Evolutionary conservation across 768 basidiomycete species (phyloP), one percentile per base, ranked within the genome.

Genomic region (Xerocomellus chrysenteron): DNA sequence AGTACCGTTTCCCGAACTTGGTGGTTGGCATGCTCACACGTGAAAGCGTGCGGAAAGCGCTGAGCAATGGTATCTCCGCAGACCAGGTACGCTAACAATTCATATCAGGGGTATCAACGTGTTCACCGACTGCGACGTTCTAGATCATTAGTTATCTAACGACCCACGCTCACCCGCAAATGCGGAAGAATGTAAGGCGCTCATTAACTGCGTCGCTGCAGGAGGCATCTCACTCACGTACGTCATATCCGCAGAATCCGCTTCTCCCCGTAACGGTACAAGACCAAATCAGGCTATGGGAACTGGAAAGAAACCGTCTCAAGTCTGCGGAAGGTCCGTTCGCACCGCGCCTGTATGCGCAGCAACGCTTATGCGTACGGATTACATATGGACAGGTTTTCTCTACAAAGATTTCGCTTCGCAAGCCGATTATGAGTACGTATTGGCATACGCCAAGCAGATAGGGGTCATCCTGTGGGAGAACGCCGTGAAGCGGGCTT

Each of bases 281-380:
- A 68, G 96, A 99, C 74, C 96, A 98, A 74, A 91, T 99, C 58
- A 86, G 96, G 55, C 79, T 98, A 17, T 99, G 97, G 94, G 95
- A 99, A 73, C 79, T 95, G 43, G 97, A 98, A 76, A 84, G 89
- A 73, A 94, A 97, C 70, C 84, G 97, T 51, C 78, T 98, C 11
- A 88, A 90, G 65, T 87, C 90, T 41, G 80, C 86, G 70, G 91
- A 96, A 81, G 93, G 95, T 93, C 68, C 55, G 75, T 69, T 36
- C 36, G 19, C 57, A 24, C 32, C 47, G 44, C 44, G 32, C 28
- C 59, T 44, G 50, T 36, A 52, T 62, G 47, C 28, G 45, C 57
- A 37, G 61, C 52, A 53, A 53, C 65, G 28, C 44, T 62, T 10
- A 52, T 50, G 26, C 47, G 35, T 0, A 49, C 42, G 42, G 35